A percentile compares a stretch with the other conserved stretches of the same genome.
Conservation (phyloP, 805 yeast genomes). For the Kazachstania viticola region DNA sequence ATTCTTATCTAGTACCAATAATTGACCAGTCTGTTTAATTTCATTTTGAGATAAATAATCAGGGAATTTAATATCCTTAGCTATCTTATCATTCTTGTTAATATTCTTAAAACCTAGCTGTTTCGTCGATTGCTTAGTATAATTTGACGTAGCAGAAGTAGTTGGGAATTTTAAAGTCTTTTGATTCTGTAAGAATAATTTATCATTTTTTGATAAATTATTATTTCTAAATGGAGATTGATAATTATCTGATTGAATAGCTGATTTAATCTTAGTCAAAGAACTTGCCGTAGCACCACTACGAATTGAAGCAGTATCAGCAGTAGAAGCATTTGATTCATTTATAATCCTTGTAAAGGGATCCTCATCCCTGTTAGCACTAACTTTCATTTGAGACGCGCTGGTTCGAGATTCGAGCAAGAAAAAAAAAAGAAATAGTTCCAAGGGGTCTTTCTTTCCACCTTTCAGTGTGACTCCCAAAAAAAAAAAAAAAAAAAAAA, state of each 20-base stretch:
- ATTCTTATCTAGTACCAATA: slow-evolving; percentile 15
- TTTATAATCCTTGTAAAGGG: too few relatives aligned
- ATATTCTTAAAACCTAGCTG: slow-evolving; percentile 20
- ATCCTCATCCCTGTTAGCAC: too few relatives aligned
- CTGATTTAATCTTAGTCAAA: too few relatives aligned
- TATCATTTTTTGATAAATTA: not conserved
- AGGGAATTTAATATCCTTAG: slow-evolving; percentile 25
- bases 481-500: too few relatives aligned
- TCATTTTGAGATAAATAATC: slow-evolving; percentile 18
- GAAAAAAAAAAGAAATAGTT: too few relatives aligned
- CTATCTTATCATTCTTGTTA: slow-evolving; percentile 11
- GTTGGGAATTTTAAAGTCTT: slow-evolving; percentile 18
- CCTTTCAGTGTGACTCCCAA: too few relatives aligned
- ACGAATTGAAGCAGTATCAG: too few relatives aligned
- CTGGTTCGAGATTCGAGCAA: too few relatives aligned
- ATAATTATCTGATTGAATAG: slow-evolving; percentile 4
- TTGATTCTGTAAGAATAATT: slow-evolving; percentile 2
- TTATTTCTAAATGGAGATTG: slow-evolving; percentile 7
- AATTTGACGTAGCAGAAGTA: slow-evolving; percentile 18
- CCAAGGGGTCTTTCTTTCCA: too few relatives aligned
- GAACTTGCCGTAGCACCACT: too few relatives aligned
- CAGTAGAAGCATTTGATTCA: too few relatives aligned
- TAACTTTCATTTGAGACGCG: too few relatives aligned
- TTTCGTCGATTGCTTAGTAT: slow-evolving; percentile 8
- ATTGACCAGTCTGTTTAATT: slow-evolving; percentile 13